Conservation (phyloP, 2,329 filamentous ascomycete species). For the Curvularia sp. region DNA sequence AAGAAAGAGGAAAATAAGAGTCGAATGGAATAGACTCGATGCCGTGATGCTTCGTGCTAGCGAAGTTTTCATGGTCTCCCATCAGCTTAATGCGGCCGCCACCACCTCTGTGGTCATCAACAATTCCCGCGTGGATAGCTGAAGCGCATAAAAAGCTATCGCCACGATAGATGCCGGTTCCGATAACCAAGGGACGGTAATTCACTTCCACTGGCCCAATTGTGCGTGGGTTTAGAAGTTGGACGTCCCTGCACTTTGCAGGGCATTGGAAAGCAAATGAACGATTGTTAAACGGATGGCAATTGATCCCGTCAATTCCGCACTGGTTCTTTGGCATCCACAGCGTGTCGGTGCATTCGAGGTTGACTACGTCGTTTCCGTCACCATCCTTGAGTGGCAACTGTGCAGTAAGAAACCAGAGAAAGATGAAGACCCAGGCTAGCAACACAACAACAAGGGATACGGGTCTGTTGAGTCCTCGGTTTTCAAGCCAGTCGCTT, state of each 20-base stretch:
- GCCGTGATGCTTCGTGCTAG: slow-evolving; percentile 68
- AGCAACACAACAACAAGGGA: slow-evolving; percentile 65
- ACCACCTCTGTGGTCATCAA: slow-evolving; percentile 72
- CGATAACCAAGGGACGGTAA: slow-evolving; percentile 62
- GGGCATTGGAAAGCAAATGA: slow-evolving; percentile 77
- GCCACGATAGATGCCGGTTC: slow-evolving; percentile 77
- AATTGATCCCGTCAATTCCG: slow-evolving; percentile 74
- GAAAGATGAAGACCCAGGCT: slow-evolving; percentile 72
- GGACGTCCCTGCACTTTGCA: slow-evolving; percentile 70
- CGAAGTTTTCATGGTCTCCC: slow-evolving; percentile 70
- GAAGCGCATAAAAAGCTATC: slow-evolving; percentile 87
- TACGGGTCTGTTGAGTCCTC: slow-evolving; percentile 55
- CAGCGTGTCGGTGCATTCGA: slow-evolving; percentile 73
- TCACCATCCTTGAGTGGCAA: slow-evolving; percentile 64
- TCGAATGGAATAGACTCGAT: slow-evolving; percentile 80
- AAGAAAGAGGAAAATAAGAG: slow-evolving; percentile 87
- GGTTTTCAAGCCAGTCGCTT: slow-evolving; percentile 62
- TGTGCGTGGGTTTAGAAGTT: slow-evolving; percentile 73
- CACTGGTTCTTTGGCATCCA: slow-evolving; percentile 75
- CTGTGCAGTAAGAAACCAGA: slow-evolving; percentile 68
- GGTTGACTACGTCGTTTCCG: slow-evolving; percentile 69
- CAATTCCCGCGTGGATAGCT: slow-evolving; percentile 82
- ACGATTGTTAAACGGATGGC: slow-evolving; percentile 74
- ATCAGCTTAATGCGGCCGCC: slow-evolving; percentile 80
- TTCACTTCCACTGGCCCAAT: slow-evolving; percentile 71